Base-by-base conservation (phyloP, 352 stramenopile genomes). In the Pythium biforme region DNA sequence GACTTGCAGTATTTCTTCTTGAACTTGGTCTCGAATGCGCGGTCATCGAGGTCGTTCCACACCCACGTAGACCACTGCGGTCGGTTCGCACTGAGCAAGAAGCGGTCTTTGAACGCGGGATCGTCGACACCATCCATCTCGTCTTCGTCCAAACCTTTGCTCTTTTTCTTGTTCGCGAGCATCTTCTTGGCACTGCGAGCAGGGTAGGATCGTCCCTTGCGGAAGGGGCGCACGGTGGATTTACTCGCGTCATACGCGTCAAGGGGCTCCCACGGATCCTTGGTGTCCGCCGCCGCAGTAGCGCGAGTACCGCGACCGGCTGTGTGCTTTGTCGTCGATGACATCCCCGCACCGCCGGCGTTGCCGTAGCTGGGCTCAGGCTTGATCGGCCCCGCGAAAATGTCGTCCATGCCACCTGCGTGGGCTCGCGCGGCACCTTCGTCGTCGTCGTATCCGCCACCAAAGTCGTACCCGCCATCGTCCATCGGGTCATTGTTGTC, bases 171-270 rank as follows among this genome's bases (percentile, higher is more conserved):
- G 45, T 68, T 68, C 68, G 81, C 56, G 65, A 77, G 40, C 31
- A 68, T 52, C 53, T 81, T 86, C 52, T 79, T 77, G 19, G 55
- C 45, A 25, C 59, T 51, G 0, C 73, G 70, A 20, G 66, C 69
- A 12, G 81, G 79, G 46, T 88, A 94, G 34, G 82, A 89, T 43
- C 80, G 63, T 0, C 84, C 86, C 61, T 95, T 93, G 41, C 74
- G 73, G 68, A 93, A 93, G n/a, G 83, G 79, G 3, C 76, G 70
- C 9, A 81, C 75, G 9, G 79, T 81, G 12, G 81, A 78, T 8
- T 76, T 70, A 50, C 69, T 92, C 1, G 86, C 81, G 54, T 95
- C 86, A 52, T 92, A 95, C 17, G 86, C 76, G 54, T 95, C 86
- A 9, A 95, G 57, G 11, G 81, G 69, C 1, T 64, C 61, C 86